These are phyloP conservation scores for Triadica sebifera DNA, from an alignment of 345 rosid genomes.

Conservation along the genomic window DNA sequence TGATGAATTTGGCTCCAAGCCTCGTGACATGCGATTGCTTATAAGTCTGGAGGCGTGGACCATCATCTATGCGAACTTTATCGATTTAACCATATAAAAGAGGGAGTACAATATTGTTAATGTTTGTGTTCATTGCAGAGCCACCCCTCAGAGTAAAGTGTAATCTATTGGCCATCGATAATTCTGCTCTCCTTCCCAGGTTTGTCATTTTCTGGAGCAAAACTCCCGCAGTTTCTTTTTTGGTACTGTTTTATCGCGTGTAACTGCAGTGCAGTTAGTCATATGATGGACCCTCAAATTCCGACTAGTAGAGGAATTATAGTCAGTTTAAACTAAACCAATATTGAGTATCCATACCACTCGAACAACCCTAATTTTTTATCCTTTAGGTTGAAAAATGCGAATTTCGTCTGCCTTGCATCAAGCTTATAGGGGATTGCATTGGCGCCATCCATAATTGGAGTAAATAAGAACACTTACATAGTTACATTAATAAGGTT, in stretches of 20 bases:
- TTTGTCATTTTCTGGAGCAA: constrained; percentile 25
- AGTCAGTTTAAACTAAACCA: not conserved
- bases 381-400: not conserved
- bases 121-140: constrained; percentile 21
- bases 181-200: constrained; percentile 17
- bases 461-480: no score
- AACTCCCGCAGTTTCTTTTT: not conserved
- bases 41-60: not conserved
- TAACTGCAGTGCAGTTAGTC: constrained; percentile 8
- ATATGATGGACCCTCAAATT: constrained; percentile 12
- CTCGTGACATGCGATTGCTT: not conserved
- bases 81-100: not conserved
- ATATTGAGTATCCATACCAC: no score
- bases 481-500: no score
- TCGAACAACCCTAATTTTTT: not conserved
- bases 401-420: not conserved
- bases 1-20: not conserved
- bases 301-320: constrained; percentile 1
- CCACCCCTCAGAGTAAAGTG: constrained; percentile 24
- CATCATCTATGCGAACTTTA: not conserved
- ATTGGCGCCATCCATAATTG: no score
- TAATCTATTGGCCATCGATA: constrained; percentile 16
- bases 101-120: not conserved
- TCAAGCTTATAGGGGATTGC: no score
- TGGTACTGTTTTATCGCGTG: constrained; percentile 11